Base-by-base conservation (phyloP, 2,329 filamentous ascomycete genomes). In the Microdochium paspali region DNA sequence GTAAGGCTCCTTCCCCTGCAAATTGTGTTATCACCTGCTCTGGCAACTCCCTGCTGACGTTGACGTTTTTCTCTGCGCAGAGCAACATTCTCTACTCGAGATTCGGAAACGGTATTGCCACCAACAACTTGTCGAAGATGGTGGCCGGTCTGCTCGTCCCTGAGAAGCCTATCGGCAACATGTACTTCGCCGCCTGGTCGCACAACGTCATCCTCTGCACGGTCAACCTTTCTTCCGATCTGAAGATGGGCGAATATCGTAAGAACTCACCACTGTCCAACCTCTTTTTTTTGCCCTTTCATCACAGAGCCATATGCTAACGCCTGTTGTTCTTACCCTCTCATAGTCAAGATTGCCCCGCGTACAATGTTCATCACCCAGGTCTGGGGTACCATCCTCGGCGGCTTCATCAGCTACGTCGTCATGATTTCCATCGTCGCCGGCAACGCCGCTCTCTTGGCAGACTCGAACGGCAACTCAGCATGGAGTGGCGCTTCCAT, bases 211-310 rank as follows among this genome's bases (percentile, higher is more conserved):
- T 80, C 44, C 12, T 48, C 2, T 75, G 75, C 45, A 62, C 67
- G 0, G 70, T 80, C 42, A 72, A 63, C 47, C 61, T 80, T 6
- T 73, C 66, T 31, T 72, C 68, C 44, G 74, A 79, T 51, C 57
- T 80, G 23, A 80, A 80, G 61, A 69, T 79, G 66, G 77, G 77
- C 20, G 73, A 80, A 62, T 80, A 80, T 45, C 68, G 73, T 74
- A 61, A n/a, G n/a, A n/a, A n/a, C n/a, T n/a, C n/a, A n/a, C n/a
- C n/a, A n/a, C n/a, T 46, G 70, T 63, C 35, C 18, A 35, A 3
- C 20, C 15, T 0, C 3, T 24, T n/a, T 13, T 1, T 10, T 15
- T 0, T 23, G 18, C 15, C 25, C 31, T 46, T 10, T 43, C 30
- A 53, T 3, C 13, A 44, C 20, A 10, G 12, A 7, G 20, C 44